Base-by-base conservation (phyloP, 1,284 basidiomycete species). In the Rhodotorula glutinis region DNA sequence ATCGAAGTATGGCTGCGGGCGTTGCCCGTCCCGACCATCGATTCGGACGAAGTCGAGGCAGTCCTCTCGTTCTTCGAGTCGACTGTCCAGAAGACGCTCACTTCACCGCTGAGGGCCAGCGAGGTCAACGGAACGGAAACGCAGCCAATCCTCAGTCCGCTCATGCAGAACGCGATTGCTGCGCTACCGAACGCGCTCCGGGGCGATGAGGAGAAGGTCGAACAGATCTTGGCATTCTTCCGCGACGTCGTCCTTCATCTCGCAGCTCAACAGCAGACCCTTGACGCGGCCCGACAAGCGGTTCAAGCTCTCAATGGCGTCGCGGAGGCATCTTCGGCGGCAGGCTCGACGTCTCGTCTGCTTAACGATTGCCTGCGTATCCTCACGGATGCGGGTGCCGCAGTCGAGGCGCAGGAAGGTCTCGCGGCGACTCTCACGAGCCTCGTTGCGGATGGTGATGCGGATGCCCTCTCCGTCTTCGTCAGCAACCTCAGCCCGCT, bases 31-130 rank as follows among this genome's bases (percentile, higher is more conserved):
- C 66, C 59, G 23, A 44, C 17, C 9, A 40, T 53, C 10, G 60
- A 61, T 8, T 44, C 21, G 19, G 65, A 58, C 16, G 56, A 29
- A 8, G 53, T 11, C 3, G 29, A 40, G 43, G 40, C 23, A 5
- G 57, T 60, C 16, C 65, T 73, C 27, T 65, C 63, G 11, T 71
- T 66, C 40, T 71, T 68, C 49, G 63, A 71, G 51, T n/a, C 53
- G n/a, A 25, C 49, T 16, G 71, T 73, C 7, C 66, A 63, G 25
- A 64, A 66, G 62, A 71, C 71, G 17, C 57, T 73, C 16, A 67
- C 64, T 7, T 25, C 60, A 23, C 62, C 66, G 19, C 41, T 68
- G 55, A 58, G 60, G 29, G 43, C 59, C 10, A 41, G 41, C 13
- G 51, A 33, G 4, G 29, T 9, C 5, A 11, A 3, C 14, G 19